phyloP scores from a whole-genome alignment of 495 filamentous ascomycete species.

The Podospora pseudoanserina region DNA sequence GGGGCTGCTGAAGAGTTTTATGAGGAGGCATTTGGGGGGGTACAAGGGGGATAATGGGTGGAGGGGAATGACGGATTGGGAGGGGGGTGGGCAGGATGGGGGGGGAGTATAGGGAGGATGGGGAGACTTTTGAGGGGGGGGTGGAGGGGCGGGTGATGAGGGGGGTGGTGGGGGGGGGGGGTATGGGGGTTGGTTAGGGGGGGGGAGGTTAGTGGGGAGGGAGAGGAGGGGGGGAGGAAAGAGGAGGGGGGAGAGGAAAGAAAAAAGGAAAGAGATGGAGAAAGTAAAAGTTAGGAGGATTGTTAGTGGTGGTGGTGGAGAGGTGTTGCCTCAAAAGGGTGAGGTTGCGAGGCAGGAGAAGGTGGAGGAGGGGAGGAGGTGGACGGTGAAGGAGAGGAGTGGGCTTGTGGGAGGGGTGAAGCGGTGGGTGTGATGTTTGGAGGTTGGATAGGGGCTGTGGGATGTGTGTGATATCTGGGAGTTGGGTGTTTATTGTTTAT shows the following conservation, averaged over 20 bases:
- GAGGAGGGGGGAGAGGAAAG: no score
- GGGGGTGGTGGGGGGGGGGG: neutral
- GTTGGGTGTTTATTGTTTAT: no score
- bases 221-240: neutral
- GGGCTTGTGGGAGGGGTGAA: neutral
- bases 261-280: neutral
- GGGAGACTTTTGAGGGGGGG: neutral
- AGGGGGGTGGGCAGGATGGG: slow-evolving; percentile 34
- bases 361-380: neutral
- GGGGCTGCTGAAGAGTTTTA: slow-evolving; percentile 32
- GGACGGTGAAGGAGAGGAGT: neutral
- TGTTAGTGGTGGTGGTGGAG: neutral
- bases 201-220: neutral
- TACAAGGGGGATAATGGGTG: slow-evolving; percentile 15
- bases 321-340: neutral
- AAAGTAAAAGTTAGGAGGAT: neutral
- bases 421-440: no score
- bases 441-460: no score
- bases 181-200: neutral
- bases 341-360: neutral
- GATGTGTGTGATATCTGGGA: no score
- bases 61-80: slow-evolving; percentile 47
- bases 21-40: slow-evolving; percentile 27
- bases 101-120: neutral
- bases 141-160: neutral